Evolutionary conservation across 805 yeast species (phyloP).

Genomic region (Cyberlindnera suaveolens): DNA sequence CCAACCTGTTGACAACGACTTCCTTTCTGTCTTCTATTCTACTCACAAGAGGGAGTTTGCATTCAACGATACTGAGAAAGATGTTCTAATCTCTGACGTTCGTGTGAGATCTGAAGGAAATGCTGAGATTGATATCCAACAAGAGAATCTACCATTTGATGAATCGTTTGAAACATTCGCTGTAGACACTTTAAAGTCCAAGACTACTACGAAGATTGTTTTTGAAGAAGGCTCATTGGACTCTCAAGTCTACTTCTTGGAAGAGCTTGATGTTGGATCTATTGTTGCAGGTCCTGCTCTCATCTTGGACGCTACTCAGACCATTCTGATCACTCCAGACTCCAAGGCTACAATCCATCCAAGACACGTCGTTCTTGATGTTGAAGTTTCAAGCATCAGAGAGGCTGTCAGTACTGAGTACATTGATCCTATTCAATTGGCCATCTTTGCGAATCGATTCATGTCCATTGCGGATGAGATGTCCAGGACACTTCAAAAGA

Average conservation of each 20-base stretch:
- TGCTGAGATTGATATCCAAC: constrained; percentile 12
- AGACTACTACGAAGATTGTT: constrained; percentile 32
- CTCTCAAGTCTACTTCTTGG: constrained; percentile 28
- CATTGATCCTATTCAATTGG: constrained; percentile 40
- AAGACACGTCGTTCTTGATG: constrained; percentile 29
- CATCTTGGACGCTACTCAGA: constrained; percentile 33
- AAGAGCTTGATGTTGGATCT: constrained; percentile 25
- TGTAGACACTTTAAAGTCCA: constrained; percentile 11
- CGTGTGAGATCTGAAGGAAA: constrained; percentile 29
- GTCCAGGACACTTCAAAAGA: constrained; percentile 40
- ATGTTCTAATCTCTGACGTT: constrained; percentile 29
- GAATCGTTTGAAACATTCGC: constrained; percentile 21
- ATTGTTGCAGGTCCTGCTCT: constrained; percentile 34
- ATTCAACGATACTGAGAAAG: constrained; percentile 29
- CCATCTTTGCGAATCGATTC: constrained; percentile 40
- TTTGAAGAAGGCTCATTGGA: constrained; percentile 27
- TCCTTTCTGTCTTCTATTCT: constrained; percentile 22
- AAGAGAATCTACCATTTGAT: constrained; percentile 22
- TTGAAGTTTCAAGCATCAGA: constrained; percentile 27
- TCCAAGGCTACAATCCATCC: constrained; percentile 31
- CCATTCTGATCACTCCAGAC: constrained; percentile 32
- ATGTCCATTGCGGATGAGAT: constrained; percentile 47
- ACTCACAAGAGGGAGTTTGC: constrained; percentile 32
- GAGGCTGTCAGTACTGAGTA: constrained; percentile 36
- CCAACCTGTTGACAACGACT: constrained; percentile 22